phyloP scores from a whole-genome alignment of 768 basidiomycete species.

The Flagelloscypha sp. region DNA sequence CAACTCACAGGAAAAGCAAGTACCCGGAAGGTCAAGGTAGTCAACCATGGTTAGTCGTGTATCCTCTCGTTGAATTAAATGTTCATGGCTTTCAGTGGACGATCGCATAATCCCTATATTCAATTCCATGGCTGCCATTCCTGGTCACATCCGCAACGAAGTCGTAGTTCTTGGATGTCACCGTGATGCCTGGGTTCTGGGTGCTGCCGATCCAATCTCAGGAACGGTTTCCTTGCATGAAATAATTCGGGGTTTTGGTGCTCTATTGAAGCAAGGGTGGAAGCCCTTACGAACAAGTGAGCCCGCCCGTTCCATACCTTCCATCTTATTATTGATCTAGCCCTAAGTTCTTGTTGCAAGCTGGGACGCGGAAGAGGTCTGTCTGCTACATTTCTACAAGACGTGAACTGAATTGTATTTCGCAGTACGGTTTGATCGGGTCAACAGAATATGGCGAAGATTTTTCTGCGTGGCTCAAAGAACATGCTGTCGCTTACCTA shows the following conservation, averaged over 20 bases:
- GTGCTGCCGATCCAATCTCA: constrained; percentile 71
- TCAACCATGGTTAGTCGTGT: constrained; percentile 42
- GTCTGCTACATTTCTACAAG: constrained; percentile 3
- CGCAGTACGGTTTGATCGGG: constrained; percentile 64
- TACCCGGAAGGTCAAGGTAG: constrained; percentile 36
- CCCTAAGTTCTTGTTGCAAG: constrained; percentile 51
- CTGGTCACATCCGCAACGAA: constrained; percentile 77
- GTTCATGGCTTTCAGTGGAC: constrained; percentile 39
- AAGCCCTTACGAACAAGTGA: constrained; percentile 62
- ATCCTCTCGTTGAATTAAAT: not conserved
- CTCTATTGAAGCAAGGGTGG: constrained; percentile 66
- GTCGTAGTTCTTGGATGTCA: constrained; percentile 84
- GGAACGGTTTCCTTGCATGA: constrained; percentile 77
- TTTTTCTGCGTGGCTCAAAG: constrained; percentile 70
- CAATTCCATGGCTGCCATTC: constrained; percentile 81
- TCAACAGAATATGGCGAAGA: constrained; percentile 95
- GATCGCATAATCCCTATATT: constrained; percentile 81
- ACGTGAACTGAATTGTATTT: not conserved
- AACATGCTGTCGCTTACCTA: constrained; percentile 79
- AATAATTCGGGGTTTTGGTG: constrained; percentile 66
- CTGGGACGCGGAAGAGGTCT: constrained; percentile 69
- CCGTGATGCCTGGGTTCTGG: constrained; percentile 82
- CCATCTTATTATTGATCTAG: constrained; percentile 7
- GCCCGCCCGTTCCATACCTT: not conserved
- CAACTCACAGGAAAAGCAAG: constrained; percentile 44